Base-by-base conservation (phyloP, 2,329 filamentous ascomycete species). In the Bipolaris bicolor region DNA sequence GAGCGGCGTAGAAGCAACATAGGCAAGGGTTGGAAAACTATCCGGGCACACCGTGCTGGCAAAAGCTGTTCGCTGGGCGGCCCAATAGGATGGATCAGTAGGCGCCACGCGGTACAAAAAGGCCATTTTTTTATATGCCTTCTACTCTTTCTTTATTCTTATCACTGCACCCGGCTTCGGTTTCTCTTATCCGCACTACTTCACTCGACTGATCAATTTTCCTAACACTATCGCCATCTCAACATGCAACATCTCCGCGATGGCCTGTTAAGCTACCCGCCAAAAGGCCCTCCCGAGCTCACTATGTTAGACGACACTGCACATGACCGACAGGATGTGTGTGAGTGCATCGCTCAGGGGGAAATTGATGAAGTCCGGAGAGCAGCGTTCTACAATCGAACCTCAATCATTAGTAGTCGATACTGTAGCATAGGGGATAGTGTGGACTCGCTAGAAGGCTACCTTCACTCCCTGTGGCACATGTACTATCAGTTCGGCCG, bases 391-490 rank as follows among this genome's bases (percentile, higher is more conserved):
- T 43, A 50, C 18, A 55, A 58, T 29, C 45, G 51, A 29, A 58
- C 51, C 33, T 51, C 11, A 15, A 58, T 54, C 13, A 41, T 58
- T n/a, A 51, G 39, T 24, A 40, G 51, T 15, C 46, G 47, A 54
- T 58, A 55, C 50, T 54, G 56, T 36, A 46, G 7, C 5, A 41
- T 3, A 6, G 56, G 56, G 6, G 56, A 54, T 47, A 50, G 56
- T 36, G 56, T 58, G 4, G 56, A 58, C 47, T 54, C 56, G 9
- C 46, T 58, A 15, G 56, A 58, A 54, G 40, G 46, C 39, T 50
- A 60, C 36, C 41, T 60, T n/a, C 53, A 52, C 33, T 60, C 53
- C 9, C 11, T 52, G n/a, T 60, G 57, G 53, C 24, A 60, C 15
- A 51, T 57, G 5, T 60, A 60, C 26, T 54, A 54, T 44, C 46